These are phyloP conservation scores for Lecanicillium sp. DNA, from an alignment of 2,329 filamentous ascomycete genomes.

Conservation along the genomic window DNA sequence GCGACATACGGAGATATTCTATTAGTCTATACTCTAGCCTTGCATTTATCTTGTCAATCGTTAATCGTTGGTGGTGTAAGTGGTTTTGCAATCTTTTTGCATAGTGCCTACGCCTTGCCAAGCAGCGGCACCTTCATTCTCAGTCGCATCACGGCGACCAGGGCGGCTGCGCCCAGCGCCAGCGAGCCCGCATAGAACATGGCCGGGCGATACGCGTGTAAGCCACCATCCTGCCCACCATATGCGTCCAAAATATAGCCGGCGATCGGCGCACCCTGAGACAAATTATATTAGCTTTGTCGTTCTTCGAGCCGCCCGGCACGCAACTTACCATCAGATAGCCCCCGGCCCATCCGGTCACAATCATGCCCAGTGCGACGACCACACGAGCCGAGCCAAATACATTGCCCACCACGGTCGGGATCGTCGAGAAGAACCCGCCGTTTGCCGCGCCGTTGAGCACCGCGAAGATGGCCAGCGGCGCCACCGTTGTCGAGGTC, in stretches of 20 bases:
- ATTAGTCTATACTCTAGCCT: no score
- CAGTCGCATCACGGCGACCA: slow-evolving; percentile 38
- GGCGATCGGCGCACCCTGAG: slow-evolving; percentile 51
- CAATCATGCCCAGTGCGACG: slow-evolving; percentile 56
- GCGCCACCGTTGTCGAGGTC: slow-evolving; percentile 43
- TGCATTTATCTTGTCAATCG: neutral
- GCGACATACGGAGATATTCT: no score
- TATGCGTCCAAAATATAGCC: slow-evolving; percentile 52
- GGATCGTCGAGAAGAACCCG: slow-evolving; percentile 55
- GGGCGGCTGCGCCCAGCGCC: slow-evolving; percentile 37
- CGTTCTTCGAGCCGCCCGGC: neutral
- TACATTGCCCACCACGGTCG: slow-evolving; percentile 52
- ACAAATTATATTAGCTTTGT: neutral
- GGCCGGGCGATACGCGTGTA: slow-evolving; percentile 51
- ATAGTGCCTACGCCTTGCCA: slow-evolving; percentile 22
- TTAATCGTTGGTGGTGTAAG: neutral
- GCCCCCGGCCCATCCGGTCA: slow-evolving; percentile 54
- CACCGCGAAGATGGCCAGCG: slow-evolving; percentile 48
- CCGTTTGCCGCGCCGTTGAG: slow-evolving; percentile 54
- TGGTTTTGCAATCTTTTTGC: neutral
- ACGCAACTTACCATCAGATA: slow-evolving; percentile 53
- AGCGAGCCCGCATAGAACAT: slow-evolving; percentile 57
- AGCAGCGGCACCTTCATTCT: slow-evolving; percentile 33
- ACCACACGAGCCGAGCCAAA: slow-evolving; percentile 50
- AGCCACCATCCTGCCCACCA: slow-evolving; percentile 41